Evolutionary conservation across 176 grass and related monocot species (phyloP).

Genomic region (Pharus latifolius): DNA sequence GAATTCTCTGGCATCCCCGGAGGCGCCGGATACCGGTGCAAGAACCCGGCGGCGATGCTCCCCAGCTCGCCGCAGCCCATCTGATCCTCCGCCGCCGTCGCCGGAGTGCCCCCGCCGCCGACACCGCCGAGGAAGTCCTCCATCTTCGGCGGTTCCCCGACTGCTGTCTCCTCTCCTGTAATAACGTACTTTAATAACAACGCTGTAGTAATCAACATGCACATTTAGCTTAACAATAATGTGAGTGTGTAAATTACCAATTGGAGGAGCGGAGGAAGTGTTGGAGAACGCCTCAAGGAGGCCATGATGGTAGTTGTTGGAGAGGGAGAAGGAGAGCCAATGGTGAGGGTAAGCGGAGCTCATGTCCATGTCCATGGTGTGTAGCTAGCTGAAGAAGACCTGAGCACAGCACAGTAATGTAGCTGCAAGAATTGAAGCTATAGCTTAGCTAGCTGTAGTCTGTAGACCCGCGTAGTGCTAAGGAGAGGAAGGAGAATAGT

Average conservation of each 20-base stretch:
- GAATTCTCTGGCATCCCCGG: conserved; percentile 7
- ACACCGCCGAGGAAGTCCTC: conserved; percentile 72
- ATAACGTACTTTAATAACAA: not conserved
- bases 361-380: conserved; percentile 49
- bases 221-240: not conserved
- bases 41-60: conserved; percentile 72
- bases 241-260: not conserved
- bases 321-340: conserved; percentile 93
- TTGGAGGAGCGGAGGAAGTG: conserved; percentile 13
- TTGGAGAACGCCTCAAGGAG: conserved; percentile 68
- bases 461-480: conserved; percentile 17
- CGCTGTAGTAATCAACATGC: not conserved
- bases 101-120: not conserved
- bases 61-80: conserved; percentile 47
- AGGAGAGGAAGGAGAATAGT: conserved; percentile 32
- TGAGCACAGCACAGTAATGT: too few species aligned
- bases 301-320: conserved; percentile 53
- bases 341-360: conserved; percentile 47
- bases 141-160: conserved; percentile 50
- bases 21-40: conserved; percentile 21
- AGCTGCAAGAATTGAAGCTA: conserved; percentile 9
- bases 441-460: not conserved
- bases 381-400: too few species aligned
- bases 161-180: conserved; percentile 14
- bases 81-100: conserved; percentile 6